Percentiles rank a stretch among this genome's conserved stretches.
These are phyloP conservation scores for Lasiodiplodia citricola DNA, from an alignment of 2,329 filamentous ascomycete genomes.

Conservation along the genomic window DNA sequence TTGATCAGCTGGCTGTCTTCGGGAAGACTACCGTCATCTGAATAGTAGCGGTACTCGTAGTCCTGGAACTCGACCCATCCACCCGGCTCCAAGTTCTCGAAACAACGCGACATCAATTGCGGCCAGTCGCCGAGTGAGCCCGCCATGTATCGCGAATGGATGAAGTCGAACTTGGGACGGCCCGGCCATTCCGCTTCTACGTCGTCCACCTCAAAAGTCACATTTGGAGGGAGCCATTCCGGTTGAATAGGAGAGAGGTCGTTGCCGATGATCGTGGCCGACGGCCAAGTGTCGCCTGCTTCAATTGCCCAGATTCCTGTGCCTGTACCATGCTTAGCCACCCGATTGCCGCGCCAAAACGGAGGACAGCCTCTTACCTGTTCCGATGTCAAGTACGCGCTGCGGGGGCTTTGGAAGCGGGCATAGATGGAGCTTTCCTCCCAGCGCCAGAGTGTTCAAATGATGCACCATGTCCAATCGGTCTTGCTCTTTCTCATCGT, in stretches of 20 bases:
- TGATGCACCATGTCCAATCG: conserved; percentile 26
- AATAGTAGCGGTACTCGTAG: conserved; percentile 30
- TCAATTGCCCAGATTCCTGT: conserved; percentile 34
- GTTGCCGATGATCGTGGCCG: conserved; percentile 40
- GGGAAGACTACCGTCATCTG: conserved; percentile 31
- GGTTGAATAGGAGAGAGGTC: conserved; percentile 59
- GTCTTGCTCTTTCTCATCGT: conserved; percentile 26
- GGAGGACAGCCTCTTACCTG: neutral
- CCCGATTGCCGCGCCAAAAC: neutral
- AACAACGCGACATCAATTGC: conserved; percentile 55
- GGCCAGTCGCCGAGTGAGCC: conserved; percentile 60
- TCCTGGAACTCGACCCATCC: conserved; percentile 33
- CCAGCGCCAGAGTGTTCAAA: neutral
- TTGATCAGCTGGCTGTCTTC: conserved; percentile 23
- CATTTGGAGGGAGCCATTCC: conserved; percentile 61
- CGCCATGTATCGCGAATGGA: conserved; percentile 59
- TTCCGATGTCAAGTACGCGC: conserved; percentile 25
- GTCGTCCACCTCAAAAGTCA: conserved; percentile 68
- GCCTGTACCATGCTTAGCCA: neutral
- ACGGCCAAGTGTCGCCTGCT: conserved; percentile 38
- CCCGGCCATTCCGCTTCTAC: conserved; percentile 64
- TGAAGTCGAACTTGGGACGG: conserved; percentile 59
- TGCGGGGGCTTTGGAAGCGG: conserved; percentile 31
- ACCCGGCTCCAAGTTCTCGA: conserved; percentile 58
- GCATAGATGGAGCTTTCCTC: conserved; percentile 29